A percentile compares a stretch with the other conserved stretches of the same genome.
Evolutionary conservation across 1,284 basidiomycete species (phyloP).

Genomic region (Bondarzewia mesenterica): DNA sequence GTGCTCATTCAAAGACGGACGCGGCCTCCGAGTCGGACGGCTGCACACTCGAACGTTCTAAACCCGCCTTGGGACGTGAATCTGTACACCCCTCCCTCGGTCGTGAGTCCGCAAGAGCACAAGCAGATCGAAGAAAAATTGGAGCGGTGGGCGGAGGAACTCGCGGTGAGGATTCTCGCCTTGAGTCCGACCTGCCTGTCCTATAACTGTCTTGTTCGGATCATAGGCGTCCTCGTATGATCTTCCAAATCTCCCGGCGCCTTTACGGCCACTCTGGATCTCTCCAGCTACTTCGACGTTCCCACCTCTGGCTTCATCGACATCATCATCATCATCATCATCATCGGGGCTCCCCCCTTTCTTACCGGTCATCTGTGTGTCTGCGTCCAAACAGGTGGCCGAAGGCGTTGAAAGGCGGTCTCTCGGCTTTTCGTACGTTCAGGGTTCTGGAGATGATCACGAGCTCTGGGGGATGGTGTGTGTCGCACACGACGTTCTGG

Average conservation of each 20-base stretch:
- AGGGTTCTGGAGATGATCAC: conserved; percentile 87
- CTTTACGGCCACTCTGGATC: conserved; percentile 64
- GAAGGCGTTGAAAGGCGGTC: conserved; percentile 51
- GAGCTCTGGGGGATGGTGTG: conserved; percentile 77
- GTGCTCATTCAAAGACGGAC: conserved; percentile 23
- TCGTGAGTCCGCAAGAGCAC: conserved; percentile 67
- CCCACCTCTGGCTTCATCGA: conserved; percentile 25
- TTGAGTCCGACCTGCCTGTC: too few relatives aligned
- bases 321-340: conserved; percentile 3
- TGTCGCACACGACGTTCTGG: too few relatives aligned
- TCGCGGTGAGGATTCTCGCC: conserved; percentile 38
- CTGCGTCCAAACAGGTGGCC: conserved; percentile 61
- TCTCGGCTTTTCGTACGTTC: conserved; percentile 70
- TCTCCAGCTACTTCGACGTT: conserved; percentile 44
- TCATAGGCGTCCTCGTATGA: conserved; percentile 43
- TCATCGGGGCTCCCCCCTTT: conserved; percentile 23
- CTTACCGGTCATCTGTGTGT: conserved; percentile 68
- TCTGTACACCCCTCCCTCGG: conserved; percentile 59
- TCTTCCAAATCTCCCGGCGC: conserved; percentile 37
- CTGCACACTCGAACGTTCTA: conserved; percentile 14
- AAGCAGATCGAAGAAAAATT: conserved; percentile 59
- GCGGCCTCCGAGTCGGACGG: too few relatives aligned
- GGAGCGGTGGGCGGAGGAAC: conserved; percentile 54
- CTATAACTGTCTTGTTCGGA: neutral
- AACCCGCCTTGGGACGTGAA: conserved; percentile 37